Conservation (phyloP, 768 basidiomycete species). For the Xerocomus spinulosus region DNA sequence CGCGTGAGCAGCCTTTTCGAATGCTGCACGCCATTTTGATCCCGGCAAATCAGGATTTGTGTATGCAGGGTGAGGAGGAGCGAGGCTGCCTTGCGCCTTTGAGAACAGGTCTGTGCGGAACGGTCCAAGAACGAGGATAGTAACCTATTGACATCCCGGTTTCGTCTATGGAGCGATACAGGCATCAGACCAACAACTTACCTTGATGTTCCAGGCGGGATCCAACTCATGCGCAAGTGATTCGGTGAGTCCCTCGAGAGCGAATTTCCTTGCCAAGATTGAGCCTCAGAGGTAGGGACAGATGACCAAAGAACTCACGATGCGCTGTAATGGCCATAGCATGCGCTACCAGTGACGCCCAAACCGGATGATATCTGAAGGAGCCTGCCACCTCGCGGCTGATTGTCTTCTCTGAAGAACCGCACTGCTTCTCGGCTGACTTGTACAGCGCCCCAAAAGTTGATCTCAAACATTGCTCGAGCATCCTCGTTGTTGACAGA, state of each 20-base stretch:
- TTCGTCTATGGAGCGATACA: neutral
- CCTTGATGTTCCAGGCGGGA: constrained; percentile 24
- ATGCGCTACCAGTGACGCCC: constrained; percentile 13
- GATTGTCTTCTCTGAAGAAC: constrained; percentile 36
- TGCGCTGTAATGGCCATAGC: constrained; percentile 23
- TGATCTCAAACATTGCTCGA: constrained; percentile 35
- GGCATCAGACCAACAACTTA: neutral
- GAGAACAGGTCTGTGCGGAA: constrained; percentile 8
- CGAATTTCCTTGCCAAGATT: constrained; percentile 12
- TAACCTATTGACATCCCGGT: neutral
- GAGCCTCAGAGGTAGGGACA: neutral
- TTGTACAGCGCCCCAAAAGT: constrained; percentile 31
- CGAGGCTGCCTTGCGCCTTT: neutral
- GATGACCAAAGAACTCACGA: constrained; percentile 12
- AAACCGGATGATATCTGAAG: constrained; percentile 32
- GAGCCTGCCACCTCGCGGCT: constrained; percentile 32
- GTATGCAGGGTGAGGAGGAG: constrained; percentile 16
- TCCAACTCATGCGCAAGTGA: constrained; percentile 21
- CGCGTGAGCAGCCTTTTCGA: neutral
- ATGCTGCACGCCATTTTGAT: constrained; percentile 2
- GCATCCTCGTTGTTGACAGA: constrained; percentile 28
- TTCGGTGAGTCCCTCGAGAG: constrained; percentile 28
- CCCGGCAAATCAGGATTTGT: constrained; percentile 7
- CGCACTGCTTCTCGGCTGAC: constrained; percentile 32
- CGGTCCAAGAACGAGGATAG: constrained; percentile 11